Evolutionary conservation across 2,329 filamentous ascomycete genomes (phyloP).

Genomic region (Sphaerulina musiva): DNA sequence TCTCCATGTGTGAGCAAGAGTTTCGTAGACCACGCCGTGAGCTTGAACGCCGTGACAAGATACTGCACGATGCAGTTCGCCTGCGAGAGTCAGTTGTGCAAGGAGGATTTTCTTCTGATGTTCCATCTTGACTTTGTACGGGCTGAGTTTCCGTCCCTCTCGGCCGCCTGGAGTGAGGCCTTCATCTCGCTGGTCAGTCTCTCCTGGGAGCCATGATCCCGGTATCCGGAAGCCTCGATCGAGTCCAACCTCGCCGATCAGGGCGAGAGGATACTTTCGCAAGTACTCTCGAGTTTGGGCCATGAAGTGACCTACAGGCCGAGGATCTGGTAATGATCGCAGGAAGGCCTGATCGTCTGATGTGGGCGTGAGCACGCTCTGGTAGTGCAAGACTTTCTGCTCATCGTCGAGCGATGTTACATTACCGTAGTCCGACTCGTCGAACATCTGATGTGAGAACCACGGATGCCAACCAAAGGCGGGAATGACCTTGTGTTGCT

Average conservation of each 20-base stretch:
- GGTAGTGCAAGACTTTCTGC: constrained; percentile 55
- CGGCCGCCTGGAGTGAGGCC: constrained; percentile 61
- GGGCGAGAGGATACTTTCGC: constrained; percentile 52
- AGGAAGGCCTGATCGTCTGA: constrained; percentile 49
- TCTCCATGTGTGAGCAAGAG: constrained; percentile 60
- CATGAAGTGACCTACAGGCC: constrained; percentile 54
- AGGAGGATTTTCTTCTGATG: constrained; percentile 63
- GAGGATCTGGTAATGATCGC: constrained; percentile 53
- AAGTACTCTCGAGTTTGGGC: constrained; percentile 52
- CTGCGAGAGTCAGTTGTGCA: constrained; percentile 65
- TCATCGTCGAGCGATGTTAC: constrained; percentile 36
- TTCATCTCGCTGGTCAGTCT: constrained; percentile 40
- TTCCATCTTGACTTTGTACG: constrained; percentile 58
- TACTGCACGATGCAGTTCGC: constrained; percentile 57
- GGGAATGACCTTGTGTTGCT: constrained; percentile 51
- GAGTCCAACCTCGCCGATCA: constrained; percentile 71
- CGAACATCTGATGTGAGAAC: constrained; percentile 73
- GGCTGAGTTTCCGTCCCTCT: constrained; percentile 61
- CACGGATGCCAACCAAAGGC: constrained; percentile 86
- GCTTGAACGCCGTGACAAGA: constrained; percentile 71
- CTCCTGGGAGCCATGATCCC: constrained; percentile 45
- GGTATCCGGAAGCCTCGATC: constrained; percentile 74
- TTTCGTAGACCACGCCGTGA: constrained; percentile 63
- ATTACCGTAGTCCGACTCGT: constrained; percentile 44
- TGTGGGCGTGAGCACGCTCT: constrained; percentile 54